A percentile compares a stretch with the other conserved stretches of the same genome.
Conservation (phyloP, 208 protist species). For the Acanthamoeba castellanii region DNA sequence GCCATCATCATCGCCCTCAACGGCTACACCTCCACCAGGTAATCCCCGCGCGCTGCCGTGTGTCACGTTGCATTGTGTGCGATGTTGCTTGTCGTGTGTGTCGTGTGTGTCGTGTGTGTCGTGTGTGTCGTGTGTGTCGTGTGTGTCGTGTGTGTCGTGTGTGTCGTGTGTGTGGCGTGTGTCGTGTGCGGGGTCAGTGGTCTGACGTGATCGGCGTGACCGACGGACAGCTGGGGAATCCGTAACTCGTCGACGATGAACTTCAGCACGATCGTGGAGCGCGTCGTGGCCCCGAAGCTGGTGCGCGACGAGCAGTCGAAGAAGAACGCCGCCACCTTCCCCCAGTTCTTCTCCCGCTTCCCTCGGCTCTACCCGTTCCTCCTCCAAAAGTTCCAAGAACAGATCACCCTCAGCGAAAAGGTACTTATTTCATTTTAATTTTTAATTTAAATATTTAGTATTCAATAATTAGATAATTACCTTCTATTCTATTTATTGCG, state of each 20-base stretch:
- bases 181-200: too few relatives aligned
- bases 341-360: constrained; percentile 44
- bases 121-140: too few relatives aligned
- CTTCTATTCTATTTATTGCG: too few relatives aligned
- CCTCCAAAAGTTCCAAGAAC: constrained; percentile 44
- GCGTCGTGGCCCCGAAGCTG: constrained; percentile 33
- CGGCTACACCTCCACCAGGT: constrained; percentile 43
- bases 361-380: constrained; percentile 34
- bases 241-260: constrained; percentile 60
- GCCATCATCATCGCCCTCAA: constrained; percentile 30
- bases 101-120: too few relatives aligned
- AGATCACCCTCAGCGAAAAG: constrained; percentile 29
- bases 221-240: constrained; percentile 18
- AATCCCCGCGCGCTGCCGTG: background rate
- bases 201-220: too few relatives aligned
- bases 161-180: too few relatives aligned
- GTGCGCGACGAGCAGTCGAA: constrained; percentile 47
- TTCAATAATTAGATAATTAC: background rate
- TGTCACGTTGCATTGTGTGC: too few relatives aligned
- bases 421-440: background rate
- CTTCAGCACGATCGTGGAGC: constrained; percentile 53
- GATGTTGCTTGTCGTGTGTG: too few relatives aligned
- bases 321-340: constrained; percentile 61
- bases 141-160: too few relatives aligned
- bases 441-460: background rate